Conservation (phyloP, 306 rosid species). For the Rosa lucieae region DNA sequence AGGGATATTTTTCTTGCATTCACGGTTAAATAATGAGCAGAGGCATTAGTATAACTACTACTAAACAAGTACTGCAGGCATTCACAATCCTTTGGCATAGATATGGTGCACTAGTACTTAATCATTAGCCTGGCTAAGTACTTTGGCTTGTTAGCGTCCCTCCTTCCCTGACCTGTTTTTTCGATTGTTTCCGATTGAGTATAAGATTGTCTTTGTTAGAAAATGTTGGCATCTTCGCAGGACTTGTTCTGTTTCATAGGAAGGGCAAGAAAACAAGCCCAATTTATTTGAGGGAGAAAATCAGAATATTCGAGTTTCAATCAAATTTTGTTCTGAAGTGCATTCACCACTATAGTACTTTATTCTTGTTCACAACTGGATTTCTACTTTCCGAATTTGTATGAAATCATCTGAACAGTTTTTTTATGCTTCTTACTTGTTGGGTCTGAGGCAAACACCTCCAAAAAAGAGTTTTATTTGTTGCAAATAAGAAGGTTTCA, state of each 20-base stretch:
- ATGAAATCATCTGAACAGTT: neutral
- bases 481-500: slow-evolving; percentile 7
- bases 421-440: neutral
- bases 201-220: neutral
- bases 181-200: neutral
- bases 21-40: no score
- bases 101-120: neutral
- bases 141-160: neutral
- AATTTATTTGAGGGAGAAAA: neutral
- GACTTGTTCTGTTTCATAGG: neutral
- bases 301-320: neutral
- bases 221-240: neutral
- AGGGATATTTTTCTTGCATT: no score
- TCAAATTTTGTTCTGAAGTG: neutral
- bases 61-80: no score
- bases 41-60: no score
- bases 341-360: neutral
- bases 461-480: neutral
- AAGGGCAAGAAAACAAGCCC: neutral
- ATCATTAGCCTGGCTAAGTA: slow-evolving; percentile 5
- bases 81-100: no score
- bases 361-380: neutral
- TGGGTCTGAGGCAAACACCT: neutral
- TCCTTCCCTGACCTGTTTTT: neutral
- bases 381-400: neutral